A percentile compares a stretch with the other conserved stretches of the same genome.
Conservation (phyloP, 345 rosid species). For the Eucalyptus paniculata region DNA sequence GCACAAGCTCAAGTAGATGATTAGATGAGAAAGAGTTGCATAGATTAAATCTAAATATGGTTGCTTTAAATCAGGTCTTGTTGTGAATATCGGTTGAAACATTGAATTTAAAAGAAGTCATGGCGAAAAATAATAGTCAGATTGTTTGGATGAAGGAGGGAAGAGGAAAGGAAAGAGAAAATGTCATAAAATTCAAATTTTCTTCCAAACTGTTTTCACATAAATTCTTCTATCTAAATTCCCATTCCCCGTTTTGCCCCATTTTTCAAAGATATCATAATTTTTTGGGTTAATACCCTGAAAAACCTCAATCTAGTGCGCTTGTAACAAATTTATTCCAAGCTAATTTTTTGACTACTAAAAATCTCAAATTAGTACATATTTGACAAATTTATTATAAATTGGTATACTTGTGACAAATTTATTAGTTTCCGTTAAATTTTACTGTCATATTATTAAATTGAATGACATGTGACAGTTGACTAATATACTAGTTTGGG, state of each 20-base stretch:
- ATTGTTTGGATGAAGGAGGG: neutral
- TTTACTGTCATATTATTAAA: too few species aligned
- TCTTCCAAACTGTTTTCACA: neutral
- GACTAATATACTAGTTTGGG: too few species aligned
- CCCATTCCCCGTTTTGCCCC: neutral
- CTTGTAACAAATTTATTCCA: too few species aligned
- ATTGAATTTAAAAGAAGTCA: neutral
- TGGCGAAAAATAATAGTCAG: neutral
- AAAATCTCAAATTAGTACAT: too few species aligned
- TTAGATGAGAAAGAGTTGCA: neutral
- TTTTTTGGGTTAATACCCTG: too few species aligned
- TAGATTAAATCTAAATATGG: neutral
- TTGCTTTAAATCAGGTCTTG: neutral
- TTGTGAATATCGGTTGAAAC: neutral
- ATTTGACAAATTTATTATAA: too few species aligned
- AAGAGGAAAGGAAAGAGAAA: neutral
- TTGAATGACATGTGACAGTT: rapidly evolving
- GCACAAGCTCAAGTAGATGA: neutral
- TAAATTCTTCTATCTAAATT: neutral
- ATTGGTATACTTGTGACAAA: rapidly evolving
- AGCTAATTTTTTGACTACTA: too few species aligned
- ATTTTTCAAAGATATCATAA: neutral
- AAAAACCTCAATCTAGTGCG: too few species aligned
- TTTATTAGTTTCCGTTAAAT: too few species aligned
- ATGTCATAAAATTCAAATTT: neutral